A percentile compares a stretch with the other conserved stretches of the same genome.
Evolutionary conservation across 2,329 filamentous ascomycete species (phyloP).

Genomic region (Phyllosticta ampelicida): DNA sequence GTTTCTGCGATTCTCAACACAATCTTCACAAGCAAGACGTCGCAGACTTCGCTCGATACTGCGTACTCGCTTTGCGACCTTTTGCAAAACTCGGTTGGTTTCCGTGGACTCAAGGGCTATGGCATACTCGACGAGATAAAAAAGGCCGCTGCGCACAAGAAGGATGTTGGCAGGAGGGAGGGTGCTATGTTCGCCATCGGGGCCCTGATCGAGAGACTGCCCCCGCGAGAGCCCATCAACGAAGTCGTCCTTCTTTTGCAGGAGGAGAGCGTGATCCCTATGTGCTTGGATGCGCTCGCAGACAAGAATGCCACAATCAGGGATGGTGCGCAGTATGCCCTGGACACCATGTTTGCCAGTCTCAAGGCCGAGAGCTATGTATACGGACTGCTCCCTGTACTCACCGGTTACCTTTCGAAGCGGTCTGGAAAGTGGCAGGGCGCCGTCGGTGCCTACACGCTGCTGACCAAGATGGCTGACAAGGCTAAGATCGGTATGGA

Average conservation of each 20-base stretch:
- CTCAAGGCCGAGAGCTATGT: slow-evolving; percentile 76
- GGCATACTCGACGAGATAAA: slow-evolving; percentile 52
- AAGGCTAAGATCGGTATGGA: slow-evolving; percentile 82
- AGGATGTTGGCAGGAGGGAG: slow-evolving; percentile 74
- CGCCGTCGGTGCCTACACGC: slow-evolving; percentile 70
- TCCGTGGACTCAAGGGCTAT: slow-evolving; percentile 51
- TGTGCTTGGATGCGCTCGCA: slow-evolving; percentile 72
- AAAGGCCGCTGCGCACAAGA: slow-evolving; percentile 86
- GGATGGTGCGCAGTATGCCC: slow-evolving; percentile 85
- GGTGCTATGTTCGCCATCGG: slow-evolving; percentile 92
- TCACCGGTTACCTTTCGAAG: slow-evolving; percentile 67
- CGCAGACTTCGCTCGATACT: slow-evolving; percentile 48
- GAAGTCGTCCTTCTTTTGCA: slow-evolving; percentile 77
- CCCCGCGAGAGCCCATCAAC: slow-evolving; percentile 61
- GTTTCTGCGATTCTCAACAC: slow-evolving; percentile 32
- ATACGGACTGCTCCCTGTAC: slow-evolving; percentile 65
- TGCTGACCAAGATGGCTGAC: slow-evolving; percentile 88
- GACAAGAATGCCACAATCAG: slow-evolving; percentile 85
- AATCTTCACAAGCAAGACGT: slow-evolving; percentile 41
- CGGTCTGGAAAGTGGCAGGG: slow-evolving; percentile 95
- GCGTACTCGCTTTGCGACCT: slow-evolving; percentile 55
- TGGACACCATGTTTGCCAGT: slow-evolving; percentile 76
- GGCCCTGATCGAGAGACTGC: slow-evolving; percentile 84
- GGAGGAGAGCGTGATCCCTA: slow-evolving; percentile 59
- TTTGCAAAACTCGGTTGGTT: slow-evolving; percentile 54